Percentiles rank a stretch among this genome's conserved stretches.
Evolutionary conservation across 2,329 filamentous ascomycete species (phyloP).

Genomic region (Epichloe sp.): DNA sequence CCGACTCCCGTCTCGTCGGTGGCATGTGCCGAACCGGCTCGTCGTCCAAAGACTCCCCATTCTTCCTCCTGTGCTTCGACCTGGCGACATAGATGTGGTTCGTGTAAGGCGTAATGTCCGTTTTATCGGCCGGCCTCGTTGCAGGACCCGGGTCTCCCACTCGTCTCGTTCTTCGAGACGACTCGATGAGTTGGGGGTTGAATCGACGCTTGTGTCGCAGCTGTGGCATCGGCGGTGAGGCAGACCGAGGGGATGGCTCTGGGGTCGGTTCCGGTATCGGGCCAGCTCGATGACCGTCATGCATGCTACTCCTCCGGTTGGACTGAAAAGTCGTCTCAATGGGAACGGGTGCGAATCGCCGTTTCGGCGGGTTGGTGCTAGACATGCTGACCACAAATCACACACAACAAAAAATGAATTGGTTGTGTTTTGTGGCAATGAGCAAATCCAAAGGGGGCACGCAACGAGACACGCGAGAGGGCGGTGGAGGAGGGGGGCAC

Average conservation of each 20-base stretch:
- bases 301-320: constrained; percentile 25
- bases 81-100: constrained; percentile 43
- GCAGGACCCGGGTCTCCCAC: constrained; percentile 51
- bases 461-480: background rate
- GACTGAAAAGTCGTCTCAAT: constrained; percentile 59
- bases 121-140: constrained; percentile 54
- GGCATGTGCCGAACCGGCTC: constrained; percentile 21
- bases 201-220: constrained; percentile 41
- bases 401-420: too few relatives aligned
- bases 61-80: constrained; percentile 23
- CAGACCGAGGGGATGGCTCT: constrained; percentile 37
- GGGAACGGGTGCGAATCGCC: constrained; percentile 54
- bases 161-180: constrained; percentile 57
- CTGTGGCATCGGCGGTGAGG: constrained; percentile 28
- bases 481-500: background rate
- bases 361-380: constrained; percentile 28
- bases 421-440: background rate
- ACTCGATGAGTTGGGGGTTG: constrained; percentile 70
- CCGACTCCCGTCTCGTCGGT: constrained; percentile 47
- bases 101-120: constrained; percentile 54
- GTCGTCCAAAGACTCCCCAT: constrained; percentile 17
- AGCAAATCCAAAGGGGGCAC: background rate
- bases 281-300: constrained; percentile 17
- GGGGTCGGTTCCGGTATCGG: constrained; percentile 46
- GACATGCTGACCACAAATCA: constrained; percentile 18